A percentile compares a stretch with the other conserved stretches of the same genome.
Evolutionary conservation across 164 flowering plant species (phyloP).

Genomic region (Houttuynia cordata): DNA sequence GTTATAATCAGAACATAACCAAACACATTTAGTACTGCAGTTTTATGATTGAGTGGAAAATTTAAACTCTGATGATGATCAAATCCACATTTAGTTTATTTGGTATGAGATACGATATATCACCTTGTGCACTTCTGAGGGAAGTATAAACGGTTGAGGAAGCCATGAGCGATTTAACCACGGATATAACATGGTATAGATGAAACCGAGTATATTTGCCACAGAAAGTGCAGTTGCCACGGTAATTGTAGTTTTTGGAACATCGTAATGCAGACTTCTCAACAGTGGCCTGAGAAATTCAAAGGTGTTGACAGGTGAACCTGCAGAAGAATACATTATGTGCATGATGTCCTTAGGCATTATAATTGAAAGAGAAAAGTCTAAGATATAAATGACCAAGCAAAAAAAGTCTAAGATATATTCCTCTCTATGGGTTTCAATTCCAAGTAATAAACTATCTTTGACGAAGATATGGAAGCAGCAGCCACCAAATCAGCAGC

Average conservation of each 20-base stretch:
- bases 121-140: slow-evolving; percentile 94
- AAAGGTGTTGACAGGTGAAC: slow-evolving; percentile 68
- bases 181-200: slow-evolving; percentile 68
- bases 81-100: no score
- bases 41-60: no score
- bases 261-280: slow-evolving; percentile 57
- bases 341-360: not conserved
- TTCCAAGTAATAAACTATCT: not conserved
- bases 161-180: slow-evolving; percentile 74
- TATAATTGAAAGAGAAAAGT: no score
- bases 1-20: no score
- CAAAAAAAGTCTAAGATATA: no score
- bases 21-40: no score
- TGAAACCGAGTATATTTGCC: slow-evolving; percentile 31
- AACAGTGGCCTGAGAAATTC: slow-evolving; percentile 67
- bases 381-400: no score
- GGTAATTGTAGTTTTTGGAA: slow-evolving; percentile 48
- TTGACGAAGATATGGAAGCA: not conserved
- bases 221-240: slow-evolving; percentile 48
- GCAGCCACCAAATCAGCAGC: not conserved
- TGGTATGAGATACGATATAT: not conserved
- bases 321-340: slow-evolving; percentile 22
- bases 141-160: slow-evolving; percentile 85
- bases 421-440: no score
- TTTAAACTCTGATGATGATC: no score